Percentiles rank a stretch among this genome's conserved stretches.
Conservation (phyloP, 2,329 filamentous ascomycete species). For the Elsinoe necatrix region DNA sequence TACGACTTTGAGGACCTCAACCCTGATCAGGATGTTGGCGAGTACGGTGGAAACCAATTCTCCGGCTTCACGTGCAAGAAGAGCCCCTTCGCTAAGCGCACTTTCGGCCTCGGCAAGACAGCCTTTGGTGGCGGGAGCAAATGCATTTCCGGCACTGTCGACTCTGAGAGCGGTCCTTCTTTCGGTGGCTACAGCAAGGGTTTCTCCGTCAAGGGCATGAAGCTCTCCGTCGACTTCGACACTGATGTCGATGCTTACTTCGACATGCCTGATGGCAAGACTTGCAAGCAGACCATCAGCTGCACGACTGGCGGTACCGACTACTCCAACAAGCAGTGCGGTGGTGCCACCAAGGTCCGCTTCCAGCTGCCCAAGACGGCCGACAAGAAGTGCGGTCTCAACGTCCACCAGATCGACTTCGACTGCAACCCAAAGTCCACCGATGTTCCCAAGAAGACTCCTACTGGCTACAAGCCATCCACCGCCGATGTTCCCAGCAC, state of each 20-base stretch:
- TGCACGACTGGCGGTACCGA: conserved; percentile 61
- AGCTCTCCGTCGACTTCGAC: conserved; percentile 66
- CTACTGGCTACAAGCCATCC: conserved; percentile 19
- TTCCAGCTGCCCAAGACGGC: conserved; percentile 49
- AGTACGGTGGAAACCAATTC: conserved; percentile 67
- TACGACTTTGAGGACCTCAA: conserved; percentile 61
- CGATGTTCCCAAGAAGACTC: conserved; percentile 27
- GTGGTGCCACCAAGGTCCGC: conserved; percentile 75
- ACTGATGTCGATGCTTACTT: conserved; percentile 79
- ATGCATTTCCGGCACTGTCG: conserved; percentile 40
- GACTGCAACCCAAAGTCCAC: conserved; percentile 49
- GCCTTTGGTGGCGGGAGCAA: conserved; percentile 31
- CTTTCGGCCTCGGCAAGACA: conserved; percentile 32
- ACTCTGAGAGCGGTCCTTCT: conserved; percentile 47
- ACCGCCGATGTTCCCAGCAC: conserved; percentile 17
- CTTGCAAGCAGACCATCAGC: conserved; percentile 66
- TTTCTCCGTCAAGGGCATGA: conserved; percentile 69
- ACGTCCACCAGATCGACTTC: conserved; percentile 66
- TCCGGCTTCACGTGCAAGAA: conserved; percentile 62
- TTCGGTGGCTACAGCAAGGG: conserved; percentile 42
- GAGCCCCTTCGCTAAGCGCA: conserved; percentile 43
- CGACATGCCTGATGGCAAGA: conserved; percentile 71
- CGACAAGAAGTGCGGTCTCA: conserved; percentile 56
- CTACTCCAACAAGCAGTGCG: conserved; percentile 80
- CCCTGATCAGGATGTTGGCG: conserved; percentile 40